A percentile compares a stretch with the other conserved stretches of the same genome.
phyloP scores from a whole-genome alignment of 2,329 filamentous ascomycete genomes.

The Thermomyces lanuginosus region DNA sequence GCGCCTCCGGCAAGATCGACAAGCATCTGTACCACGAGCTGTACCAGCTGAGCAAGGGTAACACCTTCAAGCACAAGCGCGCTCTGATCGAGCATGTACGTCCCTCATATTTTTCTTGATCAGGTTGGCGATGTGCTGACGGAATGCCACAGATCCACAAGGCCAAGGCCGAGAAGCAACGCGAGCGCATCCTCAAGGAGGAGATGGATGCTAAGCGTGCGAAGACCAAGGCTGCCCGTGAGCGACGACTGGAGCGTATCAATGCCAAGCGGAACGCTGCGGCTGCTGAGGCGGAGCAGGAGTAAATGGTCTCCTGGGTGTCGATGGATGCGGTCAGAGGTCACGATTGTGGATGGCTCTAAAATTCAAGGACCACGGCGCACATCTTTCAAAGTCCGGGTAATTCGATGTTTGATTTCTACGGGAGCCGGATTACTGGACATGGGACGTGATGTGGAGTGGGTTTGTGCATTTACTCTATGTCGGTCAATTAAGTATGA shows the following conservation, averaged over 20 bases:
- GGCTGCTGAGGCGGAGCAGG: slow-evolving; percentile 49
- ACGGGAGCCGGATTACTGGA: no score
- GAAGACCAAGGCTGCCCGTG: slow-evolving; percentile 99
- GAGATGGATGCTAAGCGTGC: slow-evolving; percentile 99
- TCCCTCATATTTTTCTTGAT: slow-evolving; percentile 7
- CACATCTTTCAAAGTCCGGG: no score
- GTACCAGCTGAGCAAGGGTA: slow-evolving; percentile 99
- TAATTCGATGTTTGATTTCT: no score
- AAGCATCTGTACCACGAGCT: slow-evolving; percentile 99
- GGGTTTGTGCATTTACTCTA: no score
- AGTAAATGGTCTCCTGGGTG: slow-evolving; percentile 26
- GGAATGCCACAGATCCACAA: slow-evolving; percentile 72
- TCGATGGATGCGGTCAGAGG: slow-evolving; percentile 19
- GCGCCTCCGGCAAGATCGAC: slow-evolving; percentile 98
- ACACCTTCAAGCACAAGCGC: slow-evolving; percentile 99
- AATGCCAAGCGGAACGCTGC: slow-evolving; percentile 79
- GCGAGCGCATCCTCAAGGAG: slow-evolving; percentile 91
- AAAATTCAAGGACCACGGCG: no score
- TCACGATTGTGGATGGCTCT: no score
- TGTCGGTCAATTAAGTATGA: no score
- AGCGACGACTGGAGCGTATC: slow-evolving; percentile 90
- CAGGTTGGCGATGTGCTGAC: slow-evolving; percentile 9
- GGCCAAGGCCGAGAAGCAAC: slow-evolving; percentile 98
- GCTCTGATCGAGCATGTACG: slow-evolving; percentile 99
- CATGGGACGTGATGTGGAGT: no score